Evolutionary conservation across 1,284 basidiomycete genomes (phyloP), one percentile per base, ranked within the genome.

Genomic region (Pterulicium gracile): DNA sequence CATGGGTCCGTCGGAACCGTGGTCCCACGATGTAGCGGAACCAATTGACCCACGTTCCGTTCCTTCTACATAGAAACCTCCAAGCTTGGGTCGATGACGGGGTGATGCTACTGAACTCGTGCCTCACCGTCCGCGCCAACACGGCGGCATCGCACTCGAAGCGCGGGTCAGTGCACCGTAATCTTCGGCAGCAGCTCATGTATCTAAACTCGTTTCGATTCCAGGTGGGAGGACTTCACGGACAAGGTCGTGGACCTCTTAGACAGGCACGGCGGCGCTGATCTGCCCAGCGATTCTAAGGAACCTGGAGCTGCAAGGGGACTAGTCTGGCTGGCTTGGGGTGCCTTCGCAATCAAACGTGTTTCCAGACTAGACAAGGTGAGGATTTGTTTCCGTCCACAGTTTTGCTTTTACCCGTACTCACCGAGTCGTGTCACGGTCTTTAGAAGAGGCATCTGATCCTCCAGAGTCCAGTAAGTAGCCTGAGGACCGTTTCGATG

Each of bases 91-190:
- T 92, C 1, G 73, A 79, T 51, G 84, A 87, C 52, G 94, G 94
- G 34, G 93, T 98, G 24, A 70, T 98, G 44, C 75, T 97, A 58
- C 76, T 98, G 45, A 98, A 98, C 66, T 88, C 92, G 2, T 88
- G 84, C 51, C 72, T 98, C 24, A 94, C 91, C 1, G 91, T 95
- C 22, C 75, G 77, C 47, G 83, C 85, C 1, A 73, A 75, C 49
- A 58, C 77, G 50, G 80, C 93, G 2, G 87, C 79, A 32, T 93
- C 91, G 43, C 94, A 98, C 62, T 77, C 83, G 27, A 76, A 77
- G 52, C 79, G 75, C 59, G 94, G 94, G 36, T 39, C 7, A 7
- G 36, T 32, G 7, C n/a, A 10, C n/a, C 27, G 27, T 32, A 10
- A 32, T 32, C 27, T n/a, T n/a, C 5, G 18, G 13, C 22, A 24